phyloP scores from a whole-genome alignment of 2,329 filamentous ascomycete genomes.

The Trichoderma arundinaceum region DNA sequence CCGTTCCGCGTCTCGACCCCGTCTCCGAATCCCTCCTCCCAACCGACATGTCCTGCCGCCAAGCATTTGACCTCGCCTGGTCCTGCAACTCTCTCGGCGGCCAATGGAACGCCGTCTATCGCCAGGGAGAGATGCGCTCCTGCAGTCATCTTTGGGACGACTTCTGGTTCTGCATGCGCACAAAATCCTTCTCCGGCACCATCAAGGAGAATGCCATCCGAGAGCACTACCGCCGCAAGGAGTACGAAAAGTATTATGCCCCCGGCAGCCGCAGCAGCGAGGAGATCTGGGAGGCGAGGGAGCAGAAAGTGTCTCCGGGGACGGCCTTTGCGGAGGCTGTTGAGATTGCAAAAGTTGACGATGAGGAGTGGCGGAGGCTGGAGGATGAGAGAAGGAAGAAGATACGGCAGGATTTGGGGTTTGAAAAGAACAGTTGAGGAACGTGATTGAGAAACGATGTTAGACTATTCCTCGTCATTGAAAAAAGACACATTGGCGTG shows the following conservation, averaged over 20 bases:
- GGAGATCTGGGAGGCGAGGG: conserved; percentile 84
- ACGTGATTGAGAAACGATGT: not conserved
- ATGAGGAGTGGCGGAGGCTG: conserved; percentile 52
- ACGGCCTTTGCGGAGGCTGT: conserved; percentile 53
- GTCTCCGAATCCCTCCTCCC: conserved; percentile 75
- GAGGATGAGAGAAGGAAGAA: conserved; percentile 44
- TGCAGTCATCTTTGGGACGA: conserved; percentile 90
- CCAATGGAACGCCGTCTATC: conserved; percentile 91
- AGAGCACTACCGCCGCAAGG: conserved; percentile 71
- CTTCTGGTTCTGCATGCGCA: conserved; percentile 98
- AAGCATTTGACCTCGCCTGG: conserved; percentile 91
- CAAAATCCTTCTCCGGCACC: conserved; percentile 65
- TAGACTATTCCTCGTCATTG: not conserved
- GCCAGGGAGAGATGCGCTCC: conserved; percentile 75
- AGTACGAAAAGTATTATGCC: conserved; percentile 70
- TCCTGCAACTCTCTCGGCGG: conserved; percentile 91
- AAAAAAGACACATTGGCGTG: not conserved
- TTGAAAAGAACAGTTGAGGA: conserved; percentile 34
- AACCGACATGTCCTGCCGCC: conserved; percentile 83
- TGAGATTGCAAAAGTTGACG: conserved; percentile 46
- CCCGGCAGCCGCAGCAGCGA: conserved; percentile 74
- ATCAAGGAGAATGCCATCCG: conserved; percentile 67
- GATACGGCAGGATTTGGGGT: conserved; percentile 45
- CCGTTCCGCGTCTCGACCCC: conserved; percentile 46
- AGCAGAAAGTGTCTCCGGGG: conserved; percentile 60